Conservation (phyloP, 2,329 filamentous ascomycete species). For the Acrocalymma vagum region DNA sequence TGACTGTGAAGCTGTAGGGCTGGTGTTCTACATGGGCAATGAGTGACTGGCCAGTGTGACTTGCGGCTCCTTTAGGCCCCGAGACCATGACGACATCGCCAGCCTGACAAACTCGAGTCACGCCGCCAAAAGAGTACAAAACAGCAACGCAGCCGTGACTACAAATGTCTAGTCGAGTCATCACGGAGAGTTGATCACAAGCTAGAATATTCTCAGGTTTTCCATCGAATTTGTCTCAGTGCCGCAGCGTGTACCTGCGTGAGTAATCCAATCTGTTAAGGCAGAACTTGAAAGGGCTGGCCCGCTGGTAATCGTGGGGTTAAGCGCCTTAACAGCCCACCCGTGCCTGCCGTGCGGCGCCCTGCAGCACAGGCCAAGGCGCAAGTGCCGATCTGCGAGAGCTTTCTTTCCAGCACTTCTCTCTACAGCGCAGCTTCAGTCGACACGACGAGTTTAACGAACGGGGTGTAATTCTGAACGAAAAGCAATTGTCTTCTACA, state of each 20-base stretch:
- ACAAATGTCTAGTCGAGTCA: background rate
- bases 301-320: constrained; percentile 3
- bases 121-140: no score
- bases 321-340: no score
- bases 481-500: no score
- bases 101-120: constrained; percentile 26
- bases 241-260: constrained; percentile 14
- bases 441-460: no score
- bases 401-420: background rate
- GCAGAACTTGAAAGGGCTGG: no score
- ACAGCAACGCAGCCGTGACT: no score
- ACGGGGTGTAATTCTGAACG: no score
- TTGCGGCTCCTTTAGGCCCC: constrained; percentile 36
- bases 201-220: background rate
- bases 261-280: no score
- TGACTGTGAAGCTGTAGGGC: constrained; percentile 15
- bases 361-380: background rate
- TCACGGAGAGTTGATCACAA: no score
- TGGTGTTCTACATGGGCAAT: constrained; percentile 4
- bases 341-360: no score
- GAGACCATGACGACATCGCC: constrained; percentile 45
- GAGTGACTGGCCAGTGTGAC: constrained; percentile 38
- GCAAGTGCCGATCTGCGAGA: background rate
- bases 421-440: background rate
- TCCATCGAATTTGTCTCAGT: constrained; percentile 6